Base-by-base conservation (phyloP, 202 grass and related monocot genomes). In the Miscanthus sacchariflorus region DNA sequence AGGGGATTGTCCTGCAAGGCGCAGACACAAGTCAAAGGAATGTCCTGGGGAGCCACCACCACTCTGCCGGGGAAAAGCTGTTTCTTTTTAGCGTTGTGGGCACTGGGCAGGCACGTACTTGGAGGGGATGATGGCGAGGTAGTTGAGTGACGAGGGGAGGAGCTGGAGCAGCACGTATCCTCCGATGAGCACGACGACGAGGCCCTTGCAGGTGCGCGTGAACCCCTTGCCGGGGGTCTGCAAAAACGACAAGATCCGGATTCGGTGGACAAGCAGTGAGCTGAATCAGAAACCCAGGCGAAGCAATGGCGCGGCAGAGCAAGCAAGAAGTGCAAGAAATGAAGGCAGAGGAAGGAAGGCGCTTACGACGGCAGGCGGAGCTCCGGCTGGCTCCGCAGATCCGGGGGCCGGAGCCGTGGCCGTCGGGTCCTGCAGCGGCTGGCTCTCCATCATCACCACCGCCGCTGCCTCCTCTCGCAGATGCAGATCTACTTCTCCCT, bases 171-270 rank as follows among this genome's bases (percentile, higher is more conserved):
- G 88, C 25, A 91, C 93, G 81, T 95, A 97, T 89, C 97, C 97
- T 17, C 91, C 90, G 76, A 99, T 68, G 48, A 99, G 88, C 25
- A 97, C 80, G 63, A 95, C 93, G 68, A 89, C 90, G 43, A 96
- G 94, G 72, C 94, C 94, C 81, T 99, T 99, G 91, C 94, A 99
- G 80, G 95, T 97, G 77, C 81, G 85, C 72, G 97, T 99, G 88
- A 97, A 99, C 87, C 92, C 97, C 93, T 97, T 97, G 63, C 90
- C 92, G 12, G 92, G 90, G 80, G 75, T 81, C 82, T 94, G 81
- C 50, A 19, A 77, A 3, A 36, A 39, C 6, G 81, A 42, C 61
- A 38, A 23, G 36, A 24, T 12, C n/a, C 59, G 21, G 58, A 3
- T 24, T 63, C 9, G 9, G 59, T 63, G 21, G 58, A 3, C 52